Conservation (phyloP, 2,329 filamentous ascomycete genomes). For the Plectosphaerella plurivora region DNA sequence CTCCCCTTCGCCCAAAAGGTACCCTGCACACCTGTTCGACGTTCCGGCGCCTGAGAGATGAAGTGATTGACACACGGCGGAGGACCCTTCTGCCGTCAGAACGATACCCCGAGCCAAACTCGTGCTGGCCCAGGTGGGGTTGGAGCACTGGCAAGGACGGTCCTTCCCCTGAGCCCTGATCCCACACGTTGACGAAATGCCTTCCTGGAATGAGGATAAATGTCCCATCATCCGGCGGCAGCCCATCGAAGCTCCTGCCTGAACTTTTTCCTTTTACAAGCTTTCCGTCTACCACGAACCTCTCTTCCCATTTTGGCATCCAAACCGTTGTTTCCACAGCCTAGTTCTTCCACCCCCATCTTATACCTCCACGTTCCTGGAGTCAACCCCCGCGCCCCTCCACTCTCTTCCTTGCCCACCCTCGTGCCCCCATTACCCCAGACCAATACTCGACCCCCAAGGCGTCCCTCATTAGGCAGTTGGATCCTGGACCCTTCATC, state of each 20-base stretch:
- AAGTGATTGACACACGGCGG: constrained; percentile 8
- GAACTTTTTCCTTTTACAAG: constrained; percentile 2
- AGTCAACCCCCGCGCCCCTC: constrained; percentile 7
- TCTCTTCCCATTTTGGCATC: neutral
- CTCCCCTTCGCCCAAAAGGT: constrained; percentile 9
- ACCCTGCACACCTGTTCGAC: constrained; percentile 10
- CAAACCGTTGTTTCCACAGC: neutral
- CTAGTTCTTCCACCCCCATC: constrained; percentile 15
- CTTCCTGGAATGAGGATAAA: constrained; percentile 2
- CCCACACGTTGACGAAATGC: neutral
- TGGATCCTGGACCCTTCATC: constrained; percentile 8
- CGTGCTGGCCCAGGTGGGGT: neutral
- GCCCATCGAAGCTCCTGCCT: neutral
- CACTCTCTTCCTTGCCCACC: constrained; percentile 6
- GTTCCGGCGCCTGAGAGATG: constrained; percentile 2
- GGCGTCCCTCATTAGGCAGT: constrained; percentile 13
- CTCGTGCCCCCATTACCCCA: constrained; percentile 7
- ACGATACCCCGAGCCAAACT: neutral
- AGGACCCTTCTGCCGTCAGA: constrained; percentile 5
- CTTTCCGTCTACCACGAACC: neutral
- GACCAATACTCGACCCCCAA: constrained; percentile 7
- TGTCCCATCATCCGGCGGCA: neutral
- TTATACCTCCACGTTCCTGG: constrained; percentile 7
- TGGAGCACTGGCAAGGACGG: neutral
- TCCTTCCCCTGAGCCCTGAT: constrained; percentile 3